Evolutionary conservation across 2,329 filamentous ascomycete species (phyloP).

Genomic region (Alternaria brassicae): DNA sequence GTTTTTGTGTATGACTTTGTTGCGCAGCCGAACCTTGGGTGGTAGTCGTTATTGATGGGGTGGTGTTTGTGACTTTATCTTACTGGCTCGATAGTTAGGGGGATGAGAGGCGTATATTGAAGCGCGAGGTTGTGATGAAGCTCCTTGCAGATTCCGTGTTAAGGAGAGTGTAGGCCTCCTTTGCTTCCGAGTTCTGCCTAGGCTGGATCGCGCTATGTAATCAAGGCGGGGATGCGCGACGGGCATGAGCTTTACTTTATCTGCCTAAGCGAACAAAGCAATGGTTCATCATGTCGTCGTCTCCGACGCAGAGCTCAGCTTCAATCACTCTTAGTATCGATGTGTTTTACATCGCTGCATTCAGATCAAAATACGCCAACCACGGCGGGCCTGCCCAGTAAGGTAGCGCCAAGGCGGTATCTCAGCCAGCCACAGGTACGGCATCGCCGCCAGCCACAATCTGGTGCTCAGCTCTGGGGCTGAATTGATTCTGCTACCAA

Average conservation of each 20-base stretch:
- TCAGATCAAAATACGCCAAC: background rate
- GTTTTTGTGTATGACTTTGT: conserved; percentile 42
- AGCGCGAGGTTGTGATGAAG: background rate
- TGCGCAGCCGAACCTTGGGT: conserved; percentile 33
- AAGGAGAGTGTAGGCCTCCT: too few relatives aligned
- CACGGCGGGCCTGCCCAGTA: background rate
- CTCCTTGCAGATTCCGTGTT: too few relatives aligned
- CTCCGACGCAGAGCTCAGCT: background rate
- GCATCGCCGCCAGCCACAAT: background rate
- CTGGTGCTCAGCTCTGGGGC: background rate
- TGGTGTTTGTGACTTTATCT: too few relatives aligned
- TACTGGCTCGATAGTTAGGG: too few relatives aligned
- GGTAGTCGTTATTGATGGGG: conserved; percentile 12
- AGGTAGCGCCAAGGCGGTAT: background rate
- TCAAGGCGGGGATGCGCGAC: too few relatives aligned
- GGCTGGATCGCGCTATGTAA: too few relatives aligned
- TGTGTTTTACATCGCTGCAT: background rate
- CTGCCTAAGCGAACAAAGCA: background rate
- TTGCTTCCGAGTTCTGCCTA: too few relatives aligned
- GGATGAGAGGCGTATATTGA: too few relatives aligned
- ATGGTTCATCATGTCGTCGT: background rate
- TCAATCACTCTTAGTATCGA: background rate
- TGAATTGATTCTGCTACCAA: background rate
- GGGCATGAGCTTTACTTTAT: too few relatives aligned
- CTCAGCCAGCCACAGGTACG: background rate